These are phyloP conservation scores for Durio zibethinus DNA, from an alignment of 345 rosid species.

Conservation along the genomic window DNA sequence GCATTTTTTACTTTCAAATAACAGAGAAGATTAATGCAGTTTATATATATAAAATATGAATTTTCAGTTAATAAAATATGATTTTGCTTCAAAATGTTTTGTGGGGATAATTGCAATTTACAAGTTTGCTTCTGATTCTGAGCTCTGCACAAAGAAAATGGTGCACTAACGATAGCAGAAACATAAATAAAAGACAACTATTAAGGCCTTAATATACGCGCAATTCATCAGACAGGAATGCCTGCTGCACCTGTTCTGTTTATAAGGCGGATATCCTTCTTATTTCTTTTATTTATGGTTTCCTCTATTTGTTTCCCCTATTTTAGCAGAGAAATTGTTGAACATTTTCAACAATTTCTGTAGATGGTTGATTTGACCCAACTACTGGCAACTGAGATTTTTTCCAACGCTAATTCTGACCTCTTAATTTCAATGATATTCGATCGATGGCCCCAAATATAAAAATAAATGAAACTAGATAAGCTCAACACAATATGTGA, in stretches of 20 bases:
- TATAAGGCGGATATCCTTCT: constrained; percentile 49
- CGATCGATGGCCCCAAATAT: too few relatives aligned
- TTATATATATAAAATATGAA: too few relatives aligned
- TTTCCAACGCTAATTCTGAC: too few relatives aligned
- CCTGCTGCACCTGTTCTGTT: constrained; percentile 93
- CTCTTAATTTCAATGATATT: too few relatives aligned
- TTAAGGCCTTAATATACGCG: neutral
- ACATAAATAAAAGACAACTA: neutral
- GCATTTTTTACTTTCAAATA: too few relatives aligned
- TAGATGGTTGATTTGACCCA: constrained; percentile 51
- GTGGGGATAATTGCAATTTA: neutral
- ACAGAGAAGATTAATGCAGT: too few relatives aligned
- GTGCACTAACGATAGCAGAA: neutral
- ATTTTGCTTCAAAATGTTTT: too few relatives aligned
- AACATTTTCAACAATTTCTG: constrained; percentile 50
- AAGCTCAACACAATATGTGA: too few relatives aligned
- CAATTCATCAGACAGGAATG: constrained; percentile 52
- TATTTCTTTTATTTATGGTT: constrained; percentile 55
- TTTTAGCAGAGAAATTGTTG: constrained; percentile 45
- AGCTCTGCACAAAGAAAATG: neutral
- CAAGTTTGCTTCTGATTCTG: neutral
- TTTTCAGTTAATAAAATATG: too few relatives aligned
- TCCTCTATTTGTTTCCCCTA: constrained; percentile 72
- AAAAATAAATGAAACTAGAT: too few relatives aligned
- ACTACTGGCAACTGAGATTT: too few relatives aligned